phyloP scores from a whole-genome alignment of 2,329 filamentous ascomycete species.

The Venturia effusa region DNA sequence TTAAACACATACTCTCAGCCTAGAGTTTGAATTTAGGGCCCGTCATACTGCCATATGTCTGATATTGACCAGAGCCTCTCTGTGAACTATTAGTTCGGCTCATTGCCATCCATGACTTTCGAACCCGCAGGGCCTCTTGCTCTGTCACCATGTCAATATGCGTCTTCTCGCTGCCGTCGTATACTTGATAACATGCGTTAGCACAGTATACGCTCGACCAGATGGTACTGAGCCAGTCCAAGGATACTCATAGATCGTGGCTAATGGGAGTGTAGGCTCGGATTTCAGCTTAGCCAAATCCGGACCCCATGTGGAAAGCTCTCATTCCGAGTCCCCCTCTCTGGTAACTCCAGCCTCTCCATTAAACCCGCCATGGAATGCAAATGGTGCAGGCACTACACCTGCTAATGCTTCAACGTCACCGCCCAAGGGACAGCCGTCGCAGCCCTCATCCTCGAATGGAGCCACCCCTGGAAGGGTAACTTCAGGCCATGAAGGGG shows the following conservation, averaged over 20 bases:
- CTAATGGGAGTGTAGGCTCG: neutral
- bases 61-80: neutral
- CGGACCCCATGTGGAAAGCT: neutral
- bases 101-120: neutral
- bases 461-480: neutral
- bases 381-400: neutral
- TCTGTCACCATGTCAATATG: slow-evolving; percentile 4
- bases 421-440: neutral
- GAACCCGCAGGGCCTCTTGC: neutral
- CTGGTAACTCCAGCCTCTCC: neutral
- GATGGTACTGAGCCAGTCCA: neutral
- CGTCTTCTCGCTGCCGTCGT: neutral
- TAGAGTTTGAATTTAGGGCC: neutral
- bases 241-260: neutral
- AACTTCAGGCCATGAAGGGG: neutral
- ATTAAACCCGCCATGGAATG: neutral
- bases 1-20: neutral
- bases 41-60: neutral
- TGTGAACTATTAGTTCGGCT: neutral
- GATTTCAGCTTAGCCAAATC: neutral
- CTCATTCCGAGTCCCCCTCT: neutral
- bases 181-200: neutral
- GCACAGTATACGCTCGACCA: neutral
- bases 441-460: neutral
- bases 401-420: neutral